Evolutionary conservation across 164 flowering plant genomes (phyloP).

Genomic region (Berberis thunbergii): DNA sequence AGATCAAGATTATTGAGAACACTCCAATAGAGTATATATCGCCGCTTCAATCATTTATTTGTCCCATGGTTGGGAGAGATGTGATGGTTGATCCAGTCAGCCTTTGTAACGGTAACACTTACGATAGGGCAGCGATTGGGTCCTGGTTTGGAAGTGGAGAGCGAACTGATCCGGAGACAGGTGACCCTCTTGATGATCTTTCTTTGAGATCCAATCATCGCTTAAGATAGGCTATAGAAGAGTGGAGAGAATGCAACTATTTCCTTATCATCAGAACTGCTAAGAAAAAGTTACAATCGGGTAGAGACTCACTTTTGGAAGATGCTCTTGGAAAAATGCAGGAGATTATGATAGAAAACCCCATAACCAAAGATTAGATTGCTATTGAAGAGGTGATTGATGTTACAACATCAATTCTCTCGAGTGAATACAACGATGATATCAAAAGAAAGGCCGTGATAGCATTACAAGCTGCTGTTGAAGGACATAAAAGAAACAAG

Average conservation of each 20-base stretch:
- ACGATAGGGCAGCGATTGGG: constrained; percentile 49
- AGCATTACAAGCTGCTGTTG: constrained; percentile 34
- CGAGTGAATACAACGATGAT: constrained; percentile 28
- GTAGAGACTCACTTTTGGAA: constrained; percentile 18
- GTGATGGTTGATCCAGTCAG: constrained; percentile 74
- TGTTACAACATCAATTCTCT: constrained; percentile 29
- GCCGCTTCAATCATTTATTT: constrained; percentile 45
- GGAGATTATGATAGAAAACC: constrained; percentile 44
- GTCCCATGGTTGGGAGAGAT: constrained; percentile 27
- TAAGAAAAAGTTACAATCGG: constrained; percentile 31
- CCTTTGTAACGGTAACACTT: constrained; percentile 61
- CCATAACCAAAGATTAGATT: constrained; percentile 65
- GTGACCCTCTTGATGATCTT: constrained; percentile 41
- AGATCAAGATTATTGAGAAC: constrained; percentile 34
- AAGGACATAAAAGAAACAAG: constrained; percentile 57
- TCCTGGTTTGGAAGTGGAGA: constrained; percentile 42
- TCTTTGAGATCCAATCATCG: constrained; percentile 44
- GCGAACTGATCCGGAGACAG: constrained; percentile 52
- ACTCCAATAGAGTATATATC: constrained; percentile 30
- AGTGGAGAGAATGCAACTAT: constrained; percentile 67
- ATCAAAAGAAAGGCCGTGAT: constrained; percentile 30
- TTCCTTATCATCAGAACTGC: constrained; percentile 48
- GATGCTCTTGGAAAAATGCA: constrained; percentile 45
- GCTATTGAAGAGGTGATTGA: constrained; percentile 46
- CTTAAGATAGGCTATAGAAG: constrained; percentile 57